phyloP scores from a whole-genome alignment of 2,329 filamentous ascomycete genomes.

The Fusarium concolor region DNA sequence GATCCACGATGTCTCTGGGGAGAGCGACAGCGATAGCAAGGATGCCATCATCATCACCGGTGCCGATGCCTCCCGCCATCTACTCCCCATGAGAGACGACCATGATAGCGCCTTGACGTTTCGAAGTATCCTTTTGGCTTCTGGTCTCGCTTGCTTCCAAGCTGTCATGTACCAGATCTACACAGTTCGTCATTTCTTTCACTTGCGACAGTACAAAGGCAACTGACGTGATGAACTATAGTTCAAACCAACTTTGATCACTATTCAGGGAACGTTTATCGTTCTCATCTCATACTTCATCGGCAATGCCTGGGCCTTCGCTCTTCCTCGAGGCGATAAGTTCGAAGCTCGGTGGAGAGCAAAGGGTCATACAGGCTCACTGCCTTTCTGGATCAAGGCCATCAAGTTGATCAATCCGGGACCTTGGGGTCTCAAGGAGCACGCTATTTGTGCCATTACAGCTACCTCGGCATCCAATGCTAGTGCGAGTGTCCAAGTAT shows the following conservation, averaged over 20 bases:
- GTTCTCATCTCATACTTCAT: conserved; percentile 68
- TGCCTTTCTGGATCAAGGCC: conserved; percentile 55
- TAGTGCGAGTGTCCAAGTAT: conserved; percentile 55
- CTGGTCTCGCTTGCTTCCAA: conserved; percentile 63
- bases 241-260: conserved; percentile 64
- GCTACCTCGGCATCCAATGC: conserved; percentile 66
- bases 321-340: conserved; percentile 64
- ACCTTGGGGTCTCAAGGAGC: conserved; percentile 67
- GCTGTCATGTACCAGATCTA: conserved; percentile 69
- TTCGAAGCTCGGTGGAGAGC: conserved; percentile 60
- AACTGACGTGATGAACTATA: conserved; percentile 39
- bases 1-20: conserved; percentile 29
- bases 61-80: conserved; percentile 60
- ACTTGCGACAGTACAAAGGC: no score
- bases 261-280: conserved; percentile 65
- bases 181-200: conserved; percentile 51
- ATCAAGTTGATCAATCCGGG: conserved; percentile 62
- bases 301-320: conserved; percentile 54
- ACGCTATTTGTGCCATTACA: conserved; percentile 65
- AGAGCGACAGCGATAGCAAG: conserved; percentile 53
- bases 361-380: conserved; percentile 54
- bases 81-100: conserved; percentile 66
- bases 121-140: conserved; percentile 63
- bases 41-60: conserved; percentile 64
- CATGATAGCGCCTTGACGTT: conserved; percentile 64